These are phyloP conservation scores for Rhizophagus prolifer DNA, from an alignment of 192 early-diverging fungal genomes.

Conservation along the genomic window DNA sequence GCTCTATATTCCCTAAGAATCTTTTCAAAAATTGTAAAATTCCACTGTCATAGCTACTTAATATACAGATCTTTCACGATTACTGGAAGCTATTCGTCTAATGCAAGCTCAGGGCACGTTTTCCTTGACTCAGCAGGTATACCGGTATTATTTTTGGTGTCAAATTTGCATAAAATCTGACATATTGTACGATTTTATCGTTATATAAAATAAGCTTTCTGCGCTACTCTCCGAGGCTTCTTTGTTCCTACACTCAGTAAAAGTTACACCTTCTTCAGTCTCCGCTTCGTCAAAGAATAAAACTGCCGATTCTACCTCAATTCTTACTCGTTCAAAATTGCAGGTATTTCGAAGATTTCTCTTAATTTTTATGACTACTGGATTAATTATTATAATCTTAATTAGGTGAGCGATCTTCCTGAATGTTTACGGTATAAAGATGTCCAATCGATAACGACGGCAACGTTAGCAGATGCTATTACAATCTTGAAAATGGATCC, in stretches of 20 bases:
- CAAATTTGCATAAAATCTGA: too few relatives aligned
- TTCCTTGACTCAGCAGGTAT: conserved; percentile 32
- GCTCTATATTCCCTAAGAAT: too few relatives aligned
- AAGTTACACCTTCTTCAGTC: conserved; percentile 28
- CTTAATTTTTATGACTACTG: background rate
- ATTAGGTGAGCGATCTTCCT: conserved; percentile 8
- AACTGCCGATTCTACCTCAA: background rate
- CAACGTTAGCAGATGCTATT: conserved; percentile 8
- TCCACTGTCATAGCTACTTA: background rate
- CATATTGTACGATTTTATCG: background rate
- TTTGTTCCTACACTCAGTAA: conserved; percentile 23
- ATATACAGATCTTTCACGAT: background rate
- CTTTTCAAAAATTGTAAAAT: background rate
- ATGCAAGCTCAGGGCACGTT: conserved; percentile 27
- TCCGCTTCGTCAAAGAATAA: conserved; percentile 17
- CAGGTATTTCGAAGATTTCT: conserved; percentile 16
- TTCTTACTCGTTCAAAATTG: background rate
- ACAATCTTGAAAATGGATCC: conserved; percentile 1
- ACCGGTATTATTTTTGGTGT: background rate
- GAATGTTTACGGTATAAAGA: conserved; percentile 12
- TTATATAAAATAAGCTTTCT: background rate
- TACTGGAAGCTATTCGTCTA: background rate
- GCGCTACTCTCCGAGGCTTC: conserved; percentile 27
- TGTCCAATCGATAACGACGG: conserved; percentile 4
- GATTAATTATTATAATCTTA: background rate